Evolutionary conservation across 208 protist genomes (phyloP), one percentile per base, ranked within the genome.

Genomic region (Leishmania gerbilli): DNA sequence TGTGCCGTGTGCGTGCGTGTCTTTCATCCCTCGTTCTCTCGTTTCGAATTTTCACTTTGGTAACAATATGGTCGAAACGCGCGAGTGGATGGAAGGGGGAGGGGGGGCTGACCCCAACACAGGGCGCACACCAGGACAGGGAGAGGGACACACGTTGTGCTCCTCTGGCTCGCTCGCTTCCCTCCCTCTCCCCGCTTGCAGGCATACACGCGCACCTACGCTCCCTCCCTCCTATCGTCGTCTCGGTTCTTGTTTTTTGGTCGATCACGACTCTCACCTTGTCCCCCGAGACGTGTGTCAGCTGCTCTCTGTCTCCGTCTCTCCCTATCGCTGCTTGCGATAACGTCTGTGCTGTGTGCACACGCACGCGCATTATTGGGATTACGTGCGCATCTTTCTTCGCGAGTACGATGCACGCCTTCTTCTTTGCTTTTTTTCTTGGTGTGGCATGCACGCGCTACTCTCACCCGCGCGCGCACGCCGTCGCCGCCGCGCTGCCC

Each of bases 31-130:
- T 68, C 40, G 13, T 71, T 69, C 40, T 15, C 15, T 53, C 42
- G 68, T 17, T 72, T 72, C 42, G 68, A 65, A 79, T 47, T 81
- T 76, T 82, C 82, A 82, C 84, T 82, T 88, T 88, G 80, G 81
- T 88, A 84, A 83, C 84, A 88, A 84, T 88, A 85, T 85, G 64
- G 71, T 37, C 56, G 19, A 40, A 55, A n/a, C 45, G 42, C 9
- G 19, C 27, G 68, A n/a, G 9, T 0, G 24, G 24, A 51, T 11
- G 68, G 24, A 51, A 47, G 42, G 3, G 68, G 19, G 34, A 24
- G 42, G 42, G 42, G 3, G 0, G 42, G 42, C 65, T 49, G 40
- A 53, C 27, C 37, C n/a, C n/a, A 15, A 19, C 60, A 34, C n/a
- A 31, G 60, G 51, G 13, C 11, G n/a, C 60, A 37, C 60, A 13